Evolutionary conservation across 163 green algal species (phyloP).

Genomic region (Chlorella variabilis): DNA sequence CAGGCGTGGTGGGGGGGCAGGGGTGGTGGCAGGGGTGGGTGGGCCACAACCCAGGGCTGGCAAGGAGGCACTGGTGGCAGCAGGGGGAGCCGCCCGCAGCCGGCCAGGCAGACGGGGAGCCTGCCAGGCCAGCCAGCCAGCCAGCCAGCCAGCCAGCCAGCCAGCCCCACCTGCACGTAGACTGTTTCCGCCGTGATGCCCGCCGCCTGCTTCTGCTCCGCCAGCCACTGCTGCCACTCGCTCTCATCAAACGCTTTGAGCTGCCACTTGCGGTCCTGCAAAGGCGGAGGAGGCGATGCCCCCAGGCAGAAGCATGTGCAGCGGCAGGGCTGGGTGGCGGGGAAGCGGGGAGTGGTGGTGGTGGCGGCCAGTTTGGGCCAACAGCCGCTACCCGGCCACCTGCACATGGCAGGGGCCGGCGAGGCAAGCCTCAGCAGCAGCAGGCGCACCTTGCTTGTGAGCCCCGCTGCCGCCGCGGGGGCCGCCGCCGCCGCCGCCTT

Average conservation of each 20-base stretch:
- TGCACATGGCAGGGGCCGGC: no score
- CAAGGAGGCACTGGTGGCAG: background rate
- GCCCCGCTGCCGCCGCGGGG: background rate
- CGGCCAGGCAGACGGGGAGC: background rate
- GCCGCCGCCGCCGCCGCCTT: slow-evolving; percentile 4
- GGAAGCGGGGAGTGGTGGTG: no score
- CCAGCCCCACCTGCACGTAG: slow-evolving; percentile 56
- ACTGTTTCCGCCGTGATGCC: slow-evolving; percentile 39
- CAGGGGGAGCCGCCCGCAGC: no score
- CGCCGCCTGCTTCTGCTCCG: slow-evolving; percentile 68
- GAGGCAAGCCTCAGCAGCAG: no score
- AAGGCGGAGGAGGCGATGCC: background rate
- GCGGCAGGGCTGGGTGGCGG: no score
- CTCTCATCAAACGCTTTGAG: slow-evolving; percentile 47
- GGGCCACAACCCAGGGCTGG: background rate
- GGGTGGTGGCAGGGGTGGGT: slow-evolving; percentile 14
- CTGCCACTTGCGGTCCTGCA: slow-evolving; percentile 49
- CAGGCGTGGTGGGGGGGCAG: background rate
- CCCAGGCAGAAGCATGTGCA: no score
- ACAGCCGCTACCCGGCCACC: no score
- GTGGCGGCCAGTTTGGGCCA: no score
- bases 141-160: background rate
- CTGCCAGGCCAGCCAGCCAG: background rate
- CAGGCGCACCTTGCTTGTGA: slow-evolving; percentile 19
- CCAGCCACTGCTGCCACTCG: slow-evolving; percentile 82